Evolutionary conservation across 116 monocot genomes (phyloP).

Genomic region (Thalassia testudinum): DNA sequence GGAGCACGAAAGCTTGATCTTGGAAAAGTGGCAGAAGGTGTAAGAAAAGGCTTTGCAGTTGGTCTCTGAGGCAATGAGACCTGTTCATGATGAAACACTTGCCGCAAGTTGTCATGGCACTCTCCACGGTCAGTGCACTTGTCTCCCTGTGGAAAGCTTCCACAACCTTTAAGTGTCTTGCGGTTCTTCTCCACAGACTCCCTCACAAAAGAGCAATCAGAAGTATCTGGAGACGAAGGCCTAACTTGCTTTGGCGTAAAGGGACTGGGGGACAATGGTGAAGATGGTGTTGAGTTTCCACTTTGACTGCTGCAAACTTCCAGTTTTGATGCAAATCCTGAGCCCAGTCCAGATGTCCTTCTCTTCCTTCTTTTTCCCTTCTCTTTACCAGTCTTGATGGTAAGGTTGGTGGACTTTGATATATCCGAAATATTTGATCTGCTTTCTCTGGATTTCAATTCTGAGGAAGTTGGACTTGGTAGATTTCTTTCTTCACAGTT

Average conservation of each 20-base stretch:
- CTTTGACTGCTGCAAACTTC: slow-evolving; percentile 81
- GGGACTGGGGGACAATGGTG: slow-evolving; percentile 45
- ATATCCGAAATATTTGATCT: slow-evolving; percentile 12
- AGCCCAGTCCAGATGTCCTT: slow-evolving; percentile 12
- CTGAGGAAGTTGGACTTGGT: slow-evolving; percentile 7
- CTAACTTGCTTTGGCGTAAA: slow-evolving; percentile 27
- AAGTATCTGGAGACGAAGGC: slow-evolving; percentile 1
- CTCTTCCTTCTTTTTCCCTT: slow-evolving; percentile 47
- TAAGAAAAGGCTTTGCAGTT: slow-evolving; percentile 11
- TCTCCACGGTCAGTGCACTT: slow-evolving; percentile 6
- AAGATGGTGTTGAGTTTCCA: slow-evolving; percentile 86
- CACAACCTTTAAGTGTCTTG: slow-evolving; percentile 4
- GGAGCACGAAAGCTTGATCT: slow-evolving; percentile 12
- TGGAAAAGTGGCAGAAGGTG: slow-evolving; percentile 29
- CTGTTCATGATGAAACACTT: background rate
- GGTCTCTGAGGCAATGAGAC: slow-evolving; percentile 2
- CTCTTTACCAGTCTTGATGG: slow-evolving; percentile 35
- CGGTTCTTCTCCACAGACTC: slow-evolving; percentile 9
- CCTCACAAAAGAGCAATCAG: slow-evolving; percentile 5
- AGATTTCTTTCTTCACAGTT: slow-evolving; percentile 18
- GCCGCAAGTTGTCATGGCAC: background rate
- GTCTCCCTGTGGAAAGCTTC: slow-evolving; percentile 4
- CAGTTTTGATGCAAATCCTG: slow-evolving; percentile 27
- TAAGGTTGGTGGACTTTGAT: slow-evolving; percentile 27
- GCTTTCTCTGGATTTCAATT: slow-evolving; percentile 3